phyloP scores from a whole-genome alignment of 2,329 filamentous ascomycete species.

The Hymenoscyphus repandus region DNA sequence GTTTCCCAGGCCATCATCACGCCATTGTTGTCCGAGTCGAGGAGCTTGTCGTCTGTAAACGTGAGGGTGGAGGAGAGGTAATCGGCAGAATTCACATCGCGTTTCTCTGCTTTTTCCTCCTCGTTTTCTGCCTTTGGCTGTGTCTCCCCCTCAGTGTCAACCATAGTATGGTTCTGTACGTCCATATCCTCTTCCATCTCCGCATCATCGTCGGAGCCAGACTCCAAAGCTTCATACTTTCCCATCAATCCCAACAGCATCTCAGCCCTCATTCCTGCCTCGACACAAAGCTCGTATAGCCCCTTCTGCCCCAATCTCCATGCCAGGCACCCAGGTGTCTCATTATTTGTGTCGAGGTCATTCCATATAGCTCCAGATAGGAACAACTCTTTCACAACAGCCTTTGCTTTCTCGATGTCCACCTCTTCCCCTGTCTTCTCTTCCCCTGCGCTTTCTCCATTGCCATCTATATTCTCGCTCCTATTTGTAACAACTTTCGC shows the following conservation, averaged over 20 bases:
- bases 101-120: constrained; percentile 19
- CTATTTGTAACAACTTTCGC: constrained; percentile 4
- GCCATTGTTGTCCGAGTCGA: constrained; percentile 72
- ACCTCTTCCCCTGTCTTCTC: constrained; percentile 29
- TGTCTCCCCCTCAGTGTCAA: constrained; percentile 25
- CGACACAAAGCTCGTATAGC: constrained; percentile 78
- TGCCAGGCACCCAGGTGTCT: constrained; percentile 89
- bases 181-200: constrained; percentile 34
- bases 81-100: constrained; percentile 54
- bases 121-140: constrained; percentile 16
- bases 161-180: constrained; percentile 31
- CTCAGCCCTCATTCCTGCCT: constrained; percentile 87
- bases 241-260: constrained; percentile 78
- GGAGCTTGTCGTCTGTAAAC: constrained; percentile 60
- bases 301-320: constrained; percentile 59
- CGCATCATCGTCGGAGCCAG: constrained; percentile 41
- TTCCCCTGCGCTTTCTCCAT: neutral
- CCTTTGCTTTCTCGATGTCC: constrained; percentile 54
- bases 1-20: constrained; percentile 96
- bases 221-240: constrained; percentile 67
- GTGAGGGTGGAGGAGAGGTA: constrained; percentile 65
- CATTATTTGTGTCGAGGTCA: constrained; percentile 77
- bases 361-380: constrained; percentile 96
- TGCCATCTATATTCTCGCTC: neutral
- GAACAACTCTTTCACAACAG: constrained; percentile 70